Evolutionary conservation across 192 early-diverging fungal species (phyloP), one percentile per base, ranked within the genome.

Genomic region (Coemansia sp.): DNA sequence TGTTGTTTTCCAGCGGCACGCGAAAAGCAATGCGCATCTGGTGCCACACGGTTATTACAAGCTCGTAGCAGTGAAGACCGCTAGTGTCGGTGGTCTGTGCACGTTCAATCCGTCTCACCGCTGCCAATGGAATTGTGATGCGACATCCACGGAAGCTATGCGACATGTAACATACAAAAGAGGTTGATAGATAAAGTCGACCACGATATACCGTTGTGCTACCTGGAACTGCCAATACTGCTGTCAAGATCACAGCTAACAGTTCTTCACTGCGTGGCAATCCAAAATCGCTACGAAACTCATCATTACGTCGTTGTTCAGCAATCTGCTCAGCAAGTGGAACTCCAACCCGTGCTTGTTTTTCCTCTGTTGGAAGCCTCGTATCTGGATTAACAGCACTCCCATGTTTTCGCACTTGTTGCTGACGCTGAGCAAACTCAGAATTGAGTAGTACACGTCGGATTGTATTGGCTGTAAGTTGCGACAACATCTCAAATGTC

Each of bases 401-500:
- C 32, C 29, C 58, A 10, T 21, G 56, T 19, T 20, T 29, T 33
- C 32, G 39, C 51, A 72, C 70, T 39, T 72, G 72, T 46, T 23
- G 33, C 68, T 64, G 57, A 2, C 63, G 61, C 10, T 63, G 71
- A 0, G 82, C 63, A 52, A 76, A 80, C 61, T 84, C 84, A 3
- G 94, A 91, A 72, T 89, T 91, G 60, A 95, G 90, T 61, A 99
- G 79, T 51, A 98, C 79, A 31, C 88, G 84, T 62, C 92, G 85
- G 93, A 97, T 96, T 6, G 95, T 91, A 56, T 92, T 78, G 52
- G 88, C 86, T 0, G 93, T 92, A 56, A 99, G 81, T 67, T 96
- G 92, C 53, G 95, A 90, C n/a, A 99, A 83, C 61, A 97, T 84
- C 64, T 97, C 95, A 67, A 89, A 98, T 5, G 94, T 93, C 86